Percentiles rank a stretch among this genome's conserved stretches.
Conservation (phyloP, 192 early-diverging fungal genomes). For the Rhizoclosmatium sp. region DNA sequence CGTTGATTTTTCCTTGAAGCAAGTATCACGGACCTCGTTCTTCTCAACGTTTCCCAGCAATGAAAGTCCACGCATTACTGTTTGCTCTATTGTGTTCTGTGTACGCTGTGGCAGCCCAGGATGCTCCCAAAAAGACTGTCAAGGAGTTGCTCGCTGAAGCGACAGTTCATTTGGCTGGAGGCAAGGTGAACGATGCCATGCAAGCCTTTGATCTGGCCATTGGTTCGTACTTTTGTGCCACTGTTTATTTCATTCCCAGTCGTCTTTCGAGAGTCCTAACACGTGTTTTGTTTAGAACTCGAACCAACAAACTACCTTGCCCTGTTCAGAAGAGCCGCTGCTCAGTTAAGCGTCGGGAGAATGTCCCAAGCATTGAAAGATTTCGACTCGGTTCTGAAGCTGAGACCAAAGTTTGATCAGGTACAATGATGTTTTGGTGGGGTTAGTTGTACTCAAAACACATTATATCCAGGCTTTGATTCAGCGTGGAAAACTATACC, state of each 20-base stretch:
- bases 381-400: constrained; percentile 77
- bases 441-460: neutral
- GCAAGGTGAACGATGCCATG: constrained; percentile 65
- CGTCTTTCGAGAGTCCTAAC: constrained; percentile 38
- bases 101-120: neutral
- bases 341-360: constrained; percentile 78
- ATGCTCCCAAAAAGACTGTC: constrained; percentile 20
- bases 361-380: constrained; percentile 79
- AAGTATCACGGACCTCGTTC: neutral
- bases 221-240: constrained; percentile 44
- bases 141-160: constrained; percentile 48
- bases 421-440: neutral
- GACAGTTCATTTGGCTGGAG: constrained; percentile 43
- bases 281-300: constrained; percentile 54
- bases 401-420: constrained; percentile 75
- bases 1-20: neutral
- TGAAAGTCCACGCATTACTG: constrained; percentile 12
- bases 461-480: constrained; percentile 20
- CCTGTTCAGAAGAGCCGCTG: constrained; percentile 88
- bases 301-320: constrained; percentile 86
- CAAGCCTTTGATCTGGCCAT: constrained; percentile 71
- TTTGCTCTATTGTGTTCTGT: neutral
- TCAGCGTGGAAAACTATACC: constrained; percentile 34
- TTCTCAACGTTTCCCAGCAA: neutral
- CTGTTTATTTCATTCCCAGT: neutral